Conservation (phyloP, 495 filamentous ascomycete genomes). For the Trichoderma virens region DNA sequence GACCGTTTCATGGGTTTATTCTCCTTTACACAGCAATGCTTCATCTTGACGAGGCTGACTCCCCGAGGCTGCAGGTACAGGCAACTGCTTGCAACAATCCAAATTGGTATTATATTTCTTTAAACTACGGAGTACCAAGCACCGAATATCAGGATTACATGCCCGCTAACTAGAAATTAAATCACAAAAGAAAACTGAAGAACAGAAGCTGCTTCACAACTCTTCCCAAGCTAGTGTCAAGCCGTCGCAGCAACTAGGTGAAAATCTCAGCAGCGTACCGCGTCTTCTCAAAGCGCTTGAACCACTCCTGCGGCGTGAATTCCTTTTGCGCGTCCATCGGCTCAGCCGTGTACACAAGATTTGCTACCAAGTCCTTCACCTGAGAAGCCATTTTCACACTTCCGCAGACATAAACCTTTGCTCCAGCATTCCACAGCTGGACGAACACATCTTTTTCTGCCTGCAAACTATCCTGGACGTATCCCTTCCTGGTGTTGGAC, state of each 20-base stretch:
- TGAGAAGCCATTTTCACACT: conserved; percentile 51
- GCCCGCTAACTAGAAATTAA: no score
- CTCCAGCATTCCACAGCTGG: conserved; percentile 48
- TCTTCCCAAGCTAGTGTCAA: no score
- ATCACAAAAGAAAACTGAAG: no score
- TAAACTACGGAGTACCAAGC: no score
- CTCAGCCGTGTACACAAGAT: conserved; percentile 34
- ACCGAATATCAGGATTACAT: no score
- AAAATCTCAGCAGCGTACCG: conserved; percentile 67
- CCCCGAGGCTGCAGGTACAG: no score
- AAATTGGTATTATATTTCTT: no score
- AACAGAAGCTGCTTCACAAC: no score
- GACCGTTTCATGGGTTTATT: no score
- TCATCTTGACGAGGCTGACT: no score
- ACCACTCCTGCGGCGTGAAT: conserved; percentile 42
- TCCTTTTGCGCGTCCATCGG: conserved; percentile 28
- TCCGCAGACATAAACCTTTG: conserved; percentile 62
- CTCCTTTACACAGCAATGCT: no score
- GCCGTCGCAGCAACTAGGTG: conserved; percentile 24
- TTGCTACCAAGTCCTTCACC: conserved; percentile 38
- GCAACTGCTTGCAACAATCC: no score
- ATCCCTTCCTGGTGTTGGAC: conserved; percentile 28
- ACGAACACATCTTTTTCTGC: conserved; percentile 42
- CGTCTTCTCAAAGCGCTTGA: conserved; percentile 49
- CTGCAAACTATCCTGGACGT: conserved; percentile 58